Base-by-base conservation (phyloP, 805 yeast genomes). In the Metschnikowia similis region DNA sequence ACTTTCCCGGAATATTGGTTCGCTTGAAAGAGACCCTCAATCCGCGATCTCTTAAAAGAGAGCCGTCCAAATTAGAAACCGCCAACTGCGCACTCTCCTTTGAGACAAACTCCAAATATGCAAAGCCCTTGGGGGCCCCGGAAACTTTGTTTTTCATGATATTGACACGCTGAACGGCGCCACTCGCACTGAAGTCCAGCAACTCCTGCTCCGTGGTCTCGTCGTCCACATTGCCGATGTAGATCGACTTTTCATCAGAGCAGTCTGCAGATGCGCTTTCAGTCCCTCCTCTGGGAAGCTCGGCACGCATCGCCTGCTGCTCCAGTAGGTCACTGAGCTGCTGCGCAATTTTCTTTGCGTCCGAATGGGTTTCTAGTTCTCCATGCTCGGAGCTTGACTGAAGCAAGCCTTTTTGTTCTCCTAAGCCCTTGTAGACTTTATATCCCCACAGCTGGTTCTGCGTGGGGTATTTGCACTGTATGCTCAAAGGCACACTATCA, bases 101-200 rank as follows among this genome's bases (percentile, higher is more conserved):
- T 60, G 80, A 86, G n/a, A 83, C 78, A 62, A 88, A 89, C 65
- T 89, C 96, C 54, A 89, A 77, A 65, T 88, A 89, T 1, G 96
- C 96, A 69, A 77, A 88, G 1, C 96, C 96, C 66, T 85, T 85
- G 40, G 96, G 94, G 54, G 80, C 84, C 6, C 96, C 95, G 0
- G 94, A 83, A 58, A 71, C 67, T 65, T 83, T 85, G 68, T 89
- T 87, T 49, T 80, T 73, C 65, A 85, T 69, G 42, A 89, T 88
- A 3, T 94, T 88, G 32, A 89, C 89, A 58, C 96, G 77, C 61
- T 86, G 84, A 48, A 89, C 86, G 6, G 80, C 75, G 0, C 96
- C 96, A 42, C 82, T 82, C 3, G 77, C 63, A 48, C 81, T 76
- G 66, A 89, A 89, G 59, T 82, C 77, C 59, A 87, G 92, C 35